Evolutionary conservation across 164 flowering plant genomes (phyloP).

Genomic region (Stephania cephalantha): DNA sequence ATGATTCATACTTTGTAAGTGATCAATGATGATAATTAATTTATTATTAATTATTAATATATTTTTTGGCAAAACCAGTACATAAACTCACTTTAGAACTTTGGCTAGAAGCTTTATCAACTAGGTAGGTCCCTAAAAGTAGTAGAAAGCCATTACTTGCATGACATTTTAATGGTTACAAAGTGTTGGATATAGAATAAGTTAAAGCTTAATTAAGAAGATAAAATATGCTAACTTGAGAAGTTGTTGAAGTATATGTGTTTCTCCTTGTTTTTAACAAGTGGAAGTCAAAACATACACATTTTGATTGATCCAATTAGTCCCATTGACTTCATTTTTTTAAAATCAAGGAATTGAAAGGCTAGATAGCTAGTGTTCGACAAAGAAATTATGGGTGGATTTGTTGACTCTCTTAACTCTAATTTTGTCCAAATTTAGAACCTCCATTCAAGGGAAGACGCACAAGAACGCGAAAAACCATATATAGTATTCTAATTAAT

Average conservation of each 20-base stretch:
- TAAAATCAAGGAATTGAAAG: background rate
- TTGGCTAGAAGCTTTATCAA: too few relatives aligned
- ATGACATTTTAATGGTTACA: background rate
- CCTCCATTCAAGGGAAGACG: background rate
- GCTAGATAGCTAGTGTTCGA: background rate
- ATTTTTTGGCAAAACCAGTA: too few relatives aligned
- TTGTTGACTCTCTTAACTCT: background rate
- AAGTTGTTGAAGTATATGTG: background rate
- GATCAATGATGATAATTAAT: too few relatives aligned
- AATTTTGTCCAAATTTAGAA: background rate
- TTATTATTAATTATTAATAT: too few relatives aligned
- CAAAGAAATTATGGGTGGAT: background rate
- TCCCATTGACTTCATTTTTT: background rate
- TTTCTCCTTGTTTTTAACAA: background rate
- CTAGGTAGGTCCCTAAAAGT: too few relatives aligned
- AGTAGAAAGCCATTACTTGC: background rate
- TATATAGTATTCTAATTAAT: background rate
- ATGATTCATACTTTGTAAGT: too few relatives aligned
- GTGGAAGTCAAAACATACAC: background rate
- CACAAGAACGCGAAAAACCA: background rate
- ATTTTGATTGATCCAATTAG: background rate
- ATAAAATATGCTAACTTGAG: background rate
- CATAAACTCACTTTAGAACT: too few relatives aligned
- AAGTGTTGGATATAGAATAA: background rate
- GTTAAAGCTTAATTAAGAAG: background rate